Evolutionary conservation across 2,329 filamentous ascomycete genomes (phyloP).

Genomic region (Fusarium palustre): DNA sequence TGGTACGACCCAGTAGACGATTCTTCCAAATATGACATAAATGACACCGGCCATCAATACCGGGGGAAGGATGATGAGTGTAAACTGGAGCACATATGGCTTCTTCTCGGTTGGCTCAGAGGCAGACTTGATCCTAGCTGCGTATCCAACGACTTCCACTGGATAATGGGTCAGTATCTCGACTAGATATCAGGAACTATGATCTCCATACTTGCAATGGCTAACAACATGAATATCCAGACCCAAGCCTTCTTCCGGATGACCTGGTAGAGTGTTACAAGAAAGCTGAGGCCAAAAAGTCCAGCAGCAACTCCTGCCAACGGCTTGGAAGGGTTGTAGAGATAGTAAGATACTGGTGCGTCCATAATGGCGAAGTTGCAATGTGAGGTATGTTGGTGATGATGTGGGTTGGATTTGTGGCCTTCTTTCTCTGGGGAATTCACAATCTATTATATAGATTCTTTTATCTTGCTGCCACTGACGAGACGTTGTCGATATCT

Average conservation of each 20-base stretch:
- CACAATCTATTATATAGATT: slow-evolving; percentile 5
- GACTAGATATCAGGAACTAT: rapidly evolving
- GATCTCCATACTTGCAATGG: slow-evolving; percentile 23
- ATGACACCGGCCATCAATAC: slow-evolving; percentile 45
- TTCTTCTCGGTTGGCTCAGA: slow-evolving; percentile 27
- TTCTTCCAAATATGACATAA: slow-evolving; percentile 42
- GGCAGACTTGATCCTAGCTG: slow-evolving; percentile 30
- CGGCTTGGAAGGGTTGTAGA: slow-evolving; percentile 32
- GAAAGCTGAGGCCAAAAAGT: slow-evolving; percentile 33
- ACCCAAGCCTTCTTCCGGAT: slow-evolving; percentile 39
- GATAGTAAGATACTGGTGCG: slow-evolving; percentile 26
- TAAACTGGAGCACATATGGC: slow-evolving; percentile 40
- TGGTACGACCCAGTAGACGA: slow-evolving; percentile 42
- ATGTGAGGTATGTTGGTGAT: background rate
- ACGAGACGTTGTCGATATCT: background rate
- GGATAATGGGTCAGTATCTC: background rate
- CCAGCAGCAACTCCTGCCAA: slow-evolving; percentile 38
- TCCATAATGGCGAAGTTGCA: background rate
- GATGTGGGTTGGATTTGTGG: background rate
- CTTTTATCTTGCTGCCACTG: rapidly evolving
- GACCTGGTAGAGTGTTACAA: slow-evolving; percentile 29
- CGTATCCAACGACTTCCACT: slow-evolving; percentile 41
- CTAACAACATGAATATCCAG: slow-evolving; percentile 37
- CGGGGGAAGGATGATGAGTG: slow-evolving; percentile 38
- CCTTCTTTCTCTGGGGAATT: background rate